A percentile compares a stretch with the other conserved stretches of the same genome.
Conservation (phyloP, 2,329 filamentous ascomycete genomes). For the Ceratocystis variospora region DNA sequence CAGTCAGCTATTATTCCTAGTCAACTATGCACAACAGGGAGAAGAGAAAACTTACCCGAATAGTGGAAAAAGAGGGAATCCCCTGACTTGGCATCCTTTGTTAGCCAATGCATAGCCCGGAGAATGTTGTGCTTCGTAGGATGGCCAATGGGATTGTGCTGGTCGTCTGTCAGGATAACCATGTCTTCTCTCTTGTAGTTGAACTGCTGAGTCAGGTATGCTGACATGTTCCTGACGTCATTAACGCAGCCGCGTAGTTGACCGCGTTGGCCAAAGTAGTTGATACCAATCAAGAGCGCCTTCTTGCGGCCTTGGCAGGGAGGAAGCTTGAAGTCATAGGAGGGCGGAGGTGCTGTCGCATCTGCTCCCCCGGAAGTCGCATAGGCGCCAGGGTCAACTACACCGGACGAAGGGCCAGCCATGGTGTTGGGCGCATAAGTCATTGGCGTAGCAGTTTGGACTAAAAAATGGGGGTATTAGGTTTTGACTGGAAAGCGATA, state of each 20-base stretch:
- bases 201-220: constrained; percentile 76
- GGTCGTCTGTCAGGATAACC: constrained; percentile 91
- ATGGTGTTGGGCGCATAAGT: background rate
- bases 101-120: constrained; percentile 93
- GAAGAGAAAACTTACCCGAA: constrained; percentile 47
- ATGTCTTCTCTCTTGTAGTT: constrained; percentile 92
- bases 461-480: constrained; percentile 28
- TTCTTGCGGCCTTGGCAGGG: constrained; percentile 72
- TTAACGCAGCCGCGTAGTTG: constrained; percentile 92
- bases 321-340: constrained; percentile 1
- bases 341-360: constrained; percentile 43
- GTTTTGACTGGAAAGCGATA: background rate
- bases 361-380: constrained; percentile 18
- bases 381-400: constrained; percentile 44
- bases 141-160: constrained; percentile 94
- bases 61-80: constrained; percentile 98
- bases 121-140: constrained; percentile 92
- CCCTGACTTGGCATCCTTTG: constrained; percentile 82
- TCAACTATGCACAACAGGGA: background rate
- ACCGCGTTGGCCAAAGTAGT: constrained; percentile 86
- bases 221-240: constrained; percentile 93
- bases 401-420: constrained; percentile 28
- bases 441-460: constrained; percentile 1
- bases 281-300: constrained; percentile 84
- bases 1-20: background rate